These are phyloP conservation scores for Scedosporium dehoogii DNA, from an alignment of 2,329 filamentous ascomycete genomes.

Conservation along the genomic window DNA sequence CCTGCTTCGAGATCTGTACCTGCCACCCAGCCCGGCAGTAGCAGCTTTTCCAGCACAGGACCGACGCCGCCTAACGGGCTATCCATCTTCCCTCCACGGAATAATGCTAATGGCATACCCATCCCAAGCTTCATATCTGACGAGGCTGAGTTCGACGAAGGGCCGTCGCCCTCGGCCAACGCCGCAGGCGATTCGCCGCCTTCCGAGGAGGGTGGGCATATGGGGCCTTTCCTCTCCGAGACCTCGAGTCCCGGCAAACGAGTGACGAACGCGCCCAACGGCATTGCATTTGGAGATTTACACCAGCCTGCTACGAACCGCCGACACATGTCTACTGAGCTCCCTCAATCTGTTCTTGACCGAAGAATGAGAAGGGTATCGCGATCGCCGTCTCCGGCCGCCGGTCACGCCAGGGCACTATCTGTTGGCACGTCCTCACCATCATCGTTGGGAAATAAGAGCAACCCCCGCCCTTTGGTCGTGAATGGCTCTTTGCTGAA, in stretches of 20 bases:
- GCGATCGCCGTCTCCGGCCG: slow-evolving; percentile 45
- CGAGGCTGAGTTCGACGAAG: slow-evolving; percentile 39
- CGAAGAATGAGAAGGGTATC: slow-evolving; percentile 42
- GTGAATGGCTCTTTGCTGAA: slow-evolving; percentile 39
- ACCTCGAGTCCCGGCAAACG: slow-evolving; percentile 17
- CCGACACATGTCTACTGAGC: slow-evolving; percentile 40
- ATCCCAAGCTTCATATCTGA: slow-evolving; percentile 49
- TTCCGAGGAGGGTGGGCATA: slow-evolving; percentile 29
- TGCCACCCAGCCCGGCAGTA: slow-evolving; percentile 15
- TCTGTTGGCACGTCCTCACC: slow-evolving; percentile 28
- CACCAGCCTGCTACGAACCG: slow-evolving; percentile 28
- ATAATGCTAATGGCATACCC: slow-evolving; percentile 34
- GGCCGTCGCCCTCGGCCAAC: slow-evolving; percentile 17
- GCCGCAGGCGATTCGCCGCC: slow-evolving; percentile 33
- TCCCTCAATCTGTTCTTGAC: slow-evolving; percentile 43
- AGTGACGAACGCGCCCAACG: slow-evolving; percentile 19
- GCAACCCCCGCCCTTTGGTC: slow-evolving; percentile 35
- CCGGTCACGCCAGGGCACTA: slow-evolving; percentile 37
- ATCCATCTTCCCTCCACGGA: slow-evolving; percentile 24
- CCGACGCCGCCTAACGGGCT: slow-evolving; percentile 23
- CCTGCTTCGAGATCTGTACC: slow-evolving; percentile 41
- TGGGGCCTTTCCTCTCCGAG: slow-evolving; percentile 17
- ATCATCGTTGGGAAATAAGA: slow-evolving; percentile 25
- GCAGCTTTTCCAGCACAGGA: slow-evolving; percentile 7
- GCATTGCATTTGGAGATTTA: slow-evolving; percentile 38